phyloP scores from a whole-genome alignment of 345 rosid species.

The Sonneratia alba region DNA sequence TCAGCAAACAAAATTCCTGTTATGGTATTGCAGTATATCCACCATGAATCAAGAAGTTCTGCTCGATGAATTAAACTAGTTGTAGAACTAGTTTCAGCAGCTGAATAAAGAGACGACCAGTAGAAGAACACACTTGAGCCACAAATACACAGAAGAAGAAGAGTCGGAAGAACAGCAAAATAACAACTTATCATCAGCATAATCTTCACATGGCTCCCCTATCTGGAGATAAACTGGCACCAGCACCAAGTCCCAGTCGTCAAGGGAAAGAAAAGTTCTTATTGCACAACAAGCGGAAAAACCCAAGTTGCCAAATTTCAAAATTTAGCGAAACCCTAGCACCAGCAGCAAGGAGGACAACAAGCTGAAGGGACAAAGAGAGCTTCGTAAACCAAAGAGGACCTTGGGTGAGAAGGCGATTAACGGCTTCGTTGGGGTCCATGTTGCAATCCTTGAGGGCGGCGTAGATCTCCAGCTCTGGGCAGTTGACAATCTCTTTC shows the following conservation, averaged over 20 bases:
- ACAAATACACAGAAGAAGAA: background rate
- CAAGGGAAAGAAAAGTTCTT: background rate
- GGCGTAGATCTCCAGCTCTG: constrained; percentile 91
- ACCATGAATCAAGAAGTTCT: background rate
- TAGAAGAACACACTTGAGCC: background rate
- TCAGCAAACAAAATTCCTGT: background rate
- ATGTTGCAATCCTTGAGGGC: constrained; percentile 91
- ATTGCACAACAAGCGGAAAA: background rate
- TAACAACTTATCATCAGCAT: background rate
- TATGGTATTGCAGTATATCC: background rate
- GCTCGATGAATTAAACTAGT: background rate
- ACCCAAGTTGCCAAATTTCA: constrained; percentile 3
- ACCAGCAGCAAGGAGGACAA: background rate
- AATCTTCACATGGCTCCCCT: background rate
- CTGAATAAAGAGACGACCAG: background rate
- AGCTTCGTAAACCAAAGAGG: background rate
- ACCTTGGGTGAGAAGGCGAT: constrained; percentile 96
- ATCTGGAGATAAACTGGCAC: too few relatives aligned
- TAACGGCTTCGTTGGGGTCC: constrained; percentile 99
- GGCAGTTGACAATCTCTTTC: constrained; percentile 91
- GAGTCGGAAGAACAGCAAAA: background rate
- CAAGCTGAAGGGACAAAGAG: background rate
- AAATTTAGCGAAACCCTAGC: background rate
- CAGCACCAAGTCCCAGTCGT: too few relatives aligned
- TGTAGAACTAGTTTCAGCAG: background rate